Evolutionary conservation across 1,284 basidiomycete genomes (phyloP), one percentile per base, ranked within the genome.

Genomic region (Ganoderma lucidum): DNA sequence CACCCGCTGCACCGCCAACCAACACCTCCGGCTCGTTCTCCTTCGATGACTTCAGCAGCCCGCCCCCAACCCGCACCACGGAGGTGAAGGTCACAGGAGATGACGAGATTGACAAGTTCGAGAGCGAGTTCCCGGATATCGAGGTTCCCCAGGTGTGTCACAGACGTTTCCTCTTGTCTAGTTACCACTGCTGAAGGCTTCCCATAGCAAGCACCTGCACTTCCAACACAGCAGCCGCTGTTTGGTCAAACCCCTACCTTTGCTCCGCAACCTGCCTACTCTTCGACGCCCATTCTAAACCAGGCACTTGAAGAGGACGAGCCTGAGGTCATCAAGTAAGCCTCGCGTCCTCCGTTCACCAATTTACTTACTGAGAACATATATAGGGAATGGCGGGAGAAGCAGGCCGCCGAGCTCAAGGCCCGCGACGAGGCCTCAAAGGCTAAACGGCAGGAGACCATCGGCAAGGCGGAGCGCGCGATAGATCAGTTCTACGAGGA

Each of bases 401-500:
- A 89, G 76, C 97, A 99, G 78, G 90, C 89, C 15, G 92, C 89
- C 61, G 96, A 97, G 78, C 97, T 99, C 74, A 89, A 87, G 77
- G 86, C 86, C 41, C 90, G 88, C 76, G 97, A 90, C 79, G 95
- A 94, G 74, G 89, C 87, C 61, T 93, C 94, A 48, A 91, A 92
- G 80, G 86, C 86, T 61, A 92, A 90, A 80, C 92, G 93, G 75
- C 93, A 95, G 75, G 96, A 97, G 78, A 95, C 93, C 62, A 91
- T 96, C 75, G 87, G 89, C 64, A 94, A 92, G 80, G 98, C 98
- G 28, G 96, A 99, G 81, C 90, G 92, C 76, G 88, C 94, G 39
- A 98, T 99, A 74, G 98, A 99, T 82, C 89, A 93, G 77, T 99
- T 99, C 81, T 99, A 99, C 81, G 95, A 96, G 78, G 91, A 95